phyloP scores from a whole-genome alignment of 1,284 basidiomycete species.

The Cerrena zonata region DNA sequence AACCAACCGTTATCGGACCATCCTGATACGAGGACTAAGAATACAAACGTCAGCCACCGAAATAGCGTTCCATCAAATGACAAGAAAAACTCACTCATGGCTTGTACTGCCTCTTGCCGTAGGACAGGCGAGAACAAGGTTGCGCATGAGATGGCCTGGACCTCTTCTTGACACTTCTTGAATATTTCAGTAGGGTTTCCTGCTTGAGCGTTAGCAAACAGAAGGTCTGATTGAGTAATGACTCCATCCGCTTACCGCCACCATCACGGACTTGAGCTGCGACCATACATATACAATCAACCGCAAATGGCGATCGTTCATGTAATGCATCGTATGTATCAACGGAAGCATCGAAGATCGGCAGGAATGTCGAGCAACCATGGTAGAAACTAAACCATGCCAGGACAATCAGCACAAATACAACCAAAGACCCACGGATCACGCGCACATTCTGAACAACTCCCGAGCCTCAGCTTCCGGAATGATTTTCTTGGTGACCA shows the following conservation, averaged over 20 bases:
- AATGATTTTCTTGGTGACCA: conserved; percentile 75
- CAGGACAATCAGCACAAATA: not conserved
- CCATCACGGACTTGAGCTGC: conserved; percentile 83
- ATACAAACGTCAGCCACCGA: conserved; percentile 10
- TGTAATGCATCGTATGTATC: conserved; percentile 80
- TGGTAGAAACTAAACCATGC: conserved; percentile 79
- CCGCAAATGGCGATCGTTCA: conserved; percentile 77
- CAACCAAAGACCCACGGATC: not conserved
- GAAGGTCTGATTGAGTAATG: conserved; percentile 4
- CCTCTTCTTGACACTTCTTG: conserved; percentile 68
- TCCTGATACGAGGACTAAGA: conserved; percentile 74
- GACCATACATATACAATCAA: conserved; percentile 85
- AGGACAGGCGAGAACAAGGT: conserved; percentile 81
- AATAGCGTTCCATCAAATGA: not conserved
- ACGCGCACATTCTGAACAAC: conserved; percentile 71
- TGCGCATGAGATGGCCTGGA: conserved; percentile 76
- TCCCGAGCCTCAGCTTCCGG: conserved; percentile 77
- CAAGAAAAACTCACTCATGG: conserved; percentile 63
- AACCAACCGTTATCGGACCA: conserved; percentile 92
- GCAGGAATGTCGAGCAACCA: conserved; percentile 84
- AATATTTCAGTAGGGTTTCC: conserved; percentile 64
- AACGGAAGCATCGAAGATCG: conserved; percentile 71
- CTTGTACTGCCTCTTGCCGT: conserved; percentile 79
- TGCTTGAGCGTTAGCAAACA: conserved; percentile 17
- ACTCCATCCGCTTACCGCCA: conserved; percentile 49